Base-by-base conservation (phyloP, 257 asterid species). In the Solanum ahanhuiri region DNA sequence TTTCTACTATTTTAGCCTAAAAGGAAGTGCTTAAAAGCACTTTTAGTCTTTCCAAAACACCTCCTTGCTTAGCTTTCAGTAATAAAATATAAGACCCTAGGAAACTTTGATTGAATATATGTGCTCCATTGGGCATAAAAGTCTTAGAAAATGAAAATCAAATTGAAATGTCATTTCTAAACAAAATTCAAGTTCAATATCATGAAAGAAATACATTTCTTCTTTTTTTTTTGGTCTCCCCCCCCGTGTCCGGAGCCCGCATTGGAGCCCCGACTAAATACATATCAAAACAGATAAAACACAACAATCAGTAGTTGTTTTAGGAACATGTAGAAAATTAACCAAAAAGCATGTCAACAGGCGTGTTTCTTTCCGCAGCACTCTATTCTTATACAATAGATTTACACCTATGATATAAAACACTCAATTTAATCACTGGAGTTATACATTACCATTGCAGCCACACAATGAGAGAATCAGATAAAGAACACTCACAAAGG, bases 401-500 rank as follows among this genome's bases (percentile, higher is more conserved):
- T 77, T 77, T 77, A 45, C 64, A 77, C 64, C 64, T 64, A 41
- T 28, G 15, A 15, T 41, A 43, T 77, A 43, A 28, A 43, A 43
- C 18, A 77, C 64, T 25, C 64, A 77, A 77, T 39, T 76, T 77
- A 41, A 43, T 72, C 64, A 77, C n/a, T 43, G 64, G 37, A 25
- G 57, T 43, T 41, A 28, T 45, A 28, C 17, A 28, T 79, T 15
- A 25, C 8, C 9, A 69, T 20, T 4, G 43, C 82, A 48, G 63
- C 83, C 34, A 69, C 22, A 2, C 45, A 76, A 15, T 45, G 84
- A 79, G 58, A 76, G 45, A 70, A 54, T 33, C 82, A 57, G 69
- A 63, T 6, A 67, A 60, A 57, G 70, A 86, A 25, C 87, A 89
- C 98, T 91, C 87, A 97, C 99, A 94, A 37, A 76, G 92, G 87